Evolutionary conservation across 106 monocot genomes (phyloP).

Genomic region (Allium sativum): DNA sequence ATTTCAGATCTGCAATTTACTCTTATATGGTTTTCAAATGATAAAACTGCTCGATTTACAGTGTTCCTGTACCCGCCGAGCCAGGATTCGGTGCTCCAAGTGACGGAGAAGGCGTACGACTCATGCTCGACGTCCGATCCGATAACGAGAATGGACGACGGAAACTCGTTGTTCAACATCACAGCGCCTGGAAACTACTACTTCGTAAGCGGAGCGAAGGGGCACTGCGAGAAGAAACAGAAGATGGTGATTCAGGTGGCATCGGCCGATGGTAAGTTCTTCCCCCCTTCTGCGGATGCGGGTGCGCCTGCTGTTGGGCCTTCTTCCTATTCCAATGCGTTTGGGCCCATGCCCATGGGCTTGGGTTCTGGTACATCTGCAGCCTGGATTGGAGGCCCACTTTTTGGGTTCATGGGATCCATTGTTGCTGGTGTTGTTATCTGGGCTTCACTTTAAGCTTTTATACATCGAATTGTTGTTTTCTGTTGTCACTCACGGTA

Average conservation of each 20-base stretch:
- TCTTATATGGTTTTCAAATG: not conserved
- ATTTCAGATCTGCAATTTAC: not conserved
- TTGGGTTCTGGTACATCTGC: constrained; percentile 4
- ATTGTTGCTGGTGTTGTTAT: too few relatives aligned
- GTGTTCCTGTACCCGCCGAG: constrained; percentile 96
- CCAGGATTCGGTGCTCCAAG: constrained; percentile 82
- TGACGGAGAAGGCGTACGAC: constrained; percentile 58
- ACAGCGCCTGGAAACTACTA: constrained; percentile 45
- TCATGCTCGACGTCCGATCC: constrained; percentile 40
- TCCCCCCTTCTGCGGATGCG: constrained; percentile 6
- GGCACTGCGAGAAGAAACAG: constrained; percentile 74
- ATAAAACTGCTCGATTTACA: not conserved
- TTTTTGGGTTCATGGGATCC: too few relatives aligned
- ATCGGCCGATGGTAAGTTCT: constrained; percentile 41
- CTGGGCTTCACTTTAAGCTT: too few relatives aligned
- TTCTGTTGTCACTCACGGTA: too few relatives aligned
- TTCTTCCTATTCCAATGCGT: constrained; percentile 12
- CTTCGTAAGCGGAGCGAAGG: constrained; percentile 56
- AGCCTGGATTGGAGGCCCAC: not conserved
- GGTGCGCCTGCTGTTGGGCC: constrained; percentile 11
- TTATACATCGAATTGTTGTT: too few relatives aligned
- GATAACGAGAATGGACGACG: constrained; percentile 45
- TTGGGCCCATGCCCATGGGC: constrained; percentile 22
- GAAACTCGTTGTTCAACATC: constrained; percentile 83
- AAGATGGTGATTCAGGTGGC: constrained; percentile 50